Base-by-base conservation (phyloP, 257 asterid species). In the Eustoma russellianum region DNA sequence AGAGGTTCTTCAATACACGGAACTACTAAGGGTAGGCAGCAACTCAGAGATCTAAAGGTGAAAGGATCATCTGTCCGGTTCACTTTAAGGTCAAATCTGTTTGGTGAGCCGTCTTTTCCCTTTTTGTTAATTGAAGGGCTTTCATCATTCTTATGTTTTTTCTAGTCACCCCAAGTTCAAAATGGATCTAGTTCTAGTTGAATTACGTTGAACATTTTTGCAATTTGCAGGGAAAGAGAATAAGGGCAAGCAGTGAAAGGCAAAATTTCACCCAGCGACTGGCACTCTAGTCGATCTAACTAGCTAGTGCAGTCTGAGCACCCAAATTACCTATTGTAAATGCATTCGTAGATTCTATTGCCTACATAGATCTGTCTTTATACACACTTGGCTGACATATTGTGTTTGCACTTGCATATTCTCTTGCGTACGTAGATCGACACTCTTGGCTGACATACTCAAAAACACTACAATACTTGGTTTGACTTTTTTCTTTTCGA, bases 31-130 rank as follows among this genome's bases (percentile, higher is more conserved):
- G 79, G 70, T 56, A 66, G 57, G 66, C 80, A 73, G 62, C 80
- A 73, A 64, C 72, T 74, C 17, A 76, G 59, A 74, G 83, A 87
- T 54, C 74, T 74, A 30, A 83, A 87, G 75, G 73, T 72, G 73
- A 86, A 77, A 70, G 90, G 89, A 52, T 71, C 92, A 18, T 66
- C 87, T 13, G 33, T 77, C 47, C 81, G 87, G 60, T 82, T 82
- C 60, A 86, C 94, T 17, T 74, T 87, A 57, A 84, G 76, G 62
- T 61, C 95, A 18, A 91, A 46, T 66, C 74, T 91, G 67, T 84
- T 87, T 48, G 81, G 98, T 82, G 65, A 77, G 95, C 65, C 46
- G 6, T 15, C 3, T 1, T 17, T 52, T 16, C n/a, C n/a, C n/a
- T 24, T 46, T 10, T 17, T 44, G 57, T 46, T 24, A 24, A 24